Evolutionary conservation across 768 basidiomycete species (phyloP), one percentile per base, ranked within the genome.

Genomic region (Suillus occidentalis): DNA sequence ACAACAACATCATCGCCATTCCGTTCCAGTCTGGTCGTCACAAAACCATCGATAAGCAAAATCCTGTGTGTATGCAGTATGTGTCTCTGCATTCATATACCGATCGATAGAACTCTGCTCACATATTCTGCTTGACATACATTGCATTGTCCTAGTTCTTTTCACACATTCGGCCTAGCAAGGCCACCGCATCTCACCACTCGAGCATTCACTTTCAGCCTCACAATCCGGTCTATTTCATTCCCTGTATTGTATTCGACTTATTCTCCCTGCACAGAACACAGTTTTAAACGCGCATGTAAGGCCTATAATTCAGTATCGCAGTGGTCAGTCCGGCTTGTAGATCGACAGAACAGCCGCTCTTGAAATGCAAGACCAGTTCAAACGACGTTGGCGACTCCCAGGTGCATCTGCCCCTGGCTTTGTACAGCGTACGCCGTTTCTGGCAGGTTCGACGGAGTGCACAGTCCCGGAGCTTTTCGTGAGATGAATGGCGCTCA

Each of bases 241-340:
- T 31, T 31, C 4, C 31, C 31, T 31, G 31, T 31, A 31, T 31
- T 31, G 31, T 31, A n/a, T 13, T 47, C 2, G 47, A 5, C 12
- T 47, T 12, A 47, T 6, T 22, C 12, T 2, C 13, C 10, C n/a
- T 22, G 12, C 1, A 81, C 80, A 4, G 89, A 0, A 88, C 92
- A 0, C 85, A 89, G 56, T 45, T 4, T 43, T 10, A 10, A 14
- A n/a, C 20, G 20, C n/a, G 3, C 10, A 4, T 10, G 43, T 43
- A 4, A 45, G n/a, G 20, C 2, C n/a, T 9, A 45, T 9, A 10
- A 45, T 45, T 45, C 9, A 10, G 9, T 45, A n/a, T 45, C 20
- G 9, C 43, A n/a, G 10, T n/a, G 43, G 47, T 47, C 47, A 2
- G n/a, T 13, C 47, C 34, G 8, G 8, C 34, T 36, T 36, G 34